Evolutionary conservation across 129 eudicot species (phyloP).

Genomic region (Saposhnikovia divaricata): DNA sequence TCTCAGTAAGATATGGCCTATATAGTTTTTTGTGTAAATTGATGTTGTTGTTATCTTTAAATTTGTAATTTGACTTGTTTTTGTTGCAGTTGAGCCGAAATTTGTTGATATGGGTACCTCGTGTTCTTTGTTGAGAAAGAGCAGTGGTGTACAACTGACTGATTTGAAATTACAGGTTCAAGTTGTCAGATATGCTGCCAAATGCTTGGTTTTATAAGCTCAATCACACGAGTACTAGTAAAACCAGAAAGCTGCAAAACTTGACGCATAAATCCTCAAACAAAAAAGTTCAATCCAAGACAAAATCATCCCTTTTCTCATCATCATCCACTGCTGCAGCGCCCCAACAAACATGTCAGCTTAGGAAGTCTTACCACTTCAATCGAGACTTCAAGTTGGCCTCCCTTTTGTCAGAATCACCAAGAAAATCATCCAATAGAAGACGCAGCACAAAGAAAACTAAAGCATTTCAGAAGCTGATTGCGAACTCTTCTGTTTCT

Average conservation of each 20-base stretch:
- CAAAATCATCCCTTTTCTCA: conserved; percentile 8
- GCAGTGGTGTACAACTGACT: too few species aligned
- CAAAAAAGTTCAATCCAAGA: not conserved
- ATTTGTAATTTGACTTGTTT: too few species aligned
- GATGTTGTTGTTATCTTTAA: too few species aligned
- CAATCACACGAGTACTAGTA: conserved; percentile 28
- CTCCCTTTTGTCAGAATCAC: conserved; percentile 19
- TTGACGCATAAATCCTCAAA: not conserved
- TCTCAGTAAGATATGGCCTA: too few species aligned
- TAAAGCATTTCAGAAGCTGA: not conserved
- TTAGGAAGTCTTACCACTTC: not conserved
- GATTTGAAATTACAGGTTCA: conserved; percentile 31
- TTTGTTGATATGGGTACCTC: too few species aligned
- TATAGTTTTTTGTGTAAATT: too few species aligned
- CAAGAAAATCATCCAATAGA: conserved; percentile 40
- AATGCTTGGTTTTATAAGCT: conserved; percentile 6
- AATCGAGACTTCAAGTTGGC: not conserved
- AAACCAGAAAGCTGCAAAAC: conserved; percentile 13
- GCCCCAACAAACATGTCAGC: not conserved
- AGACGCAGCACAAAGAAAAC: conserved; percentile 20
- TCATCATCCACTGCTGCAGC: not conserved
- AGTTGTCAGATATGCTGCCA: conserved; percentile 26
- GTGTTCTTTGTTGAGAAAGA: too few species aligned
- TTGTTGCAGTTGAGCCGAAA: too few species aligned
- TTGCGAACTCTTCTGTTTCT: conserved; percentile 10